Evolutionary conservation across 805 yeast genomes (phyloP).

Genomic region (Barnettozyma sucrosica): DNA sequence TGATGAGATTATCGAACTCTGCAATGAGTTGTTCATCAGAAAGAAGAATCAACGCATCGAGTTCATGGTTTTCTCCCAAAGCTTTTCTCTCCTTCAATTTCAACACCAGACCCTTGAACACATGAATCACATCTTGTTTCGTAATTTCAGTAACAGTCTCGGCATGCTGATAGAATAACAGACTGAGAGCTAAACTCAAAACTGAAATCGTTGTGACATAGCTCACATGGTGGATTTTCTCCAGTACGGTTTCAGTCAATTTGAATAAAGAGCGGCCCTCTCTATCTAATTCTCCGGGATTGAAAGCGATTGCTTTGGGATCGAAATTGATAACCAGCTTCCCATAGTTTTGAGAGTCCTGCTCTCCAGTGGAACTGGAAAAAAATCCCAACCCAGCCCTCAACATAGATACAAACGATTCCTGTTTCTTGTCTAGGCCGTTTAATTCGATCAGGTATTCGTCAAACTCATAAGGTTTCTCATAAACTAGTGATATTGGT

Average conservation of each 20-base stretch:
- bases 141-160: constrained; percentile 9
- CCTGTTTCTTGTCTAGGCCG: constrained; percentile 22
- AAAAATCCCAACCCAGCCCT: constrained; percentile 12
- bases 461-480: constrained; percentile 22
- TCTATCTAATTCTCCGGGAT: constrained; percentile 5
- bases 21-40: constrained; percentile 1
- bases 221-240: constrained; percentile 13
- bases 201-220: constrained; percentile 19
- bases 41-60: constrained; percentile 3
- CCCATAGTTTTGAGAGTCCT: constrained; percentile 13
- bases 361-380: neutral
- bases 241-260: constrained; percentile 11
- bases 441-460: constrained; percentile 21
- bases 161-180: constrained; percentile 14
- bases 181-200: constrained; percentile 12
- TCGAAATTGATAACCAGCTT: constrained; percentile 19
- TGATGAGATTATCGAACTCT: constrained; percentile 3
- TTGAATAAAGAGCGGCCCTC: constrained; percentile 2
- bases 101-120: constrained; percentile 4
- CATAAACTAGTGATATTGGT: constrained; percentile 20
- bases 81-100: neutral
- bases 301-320: constrained; percentile 5
- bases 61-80: neutral
- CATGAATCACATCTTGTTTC: constrained; percentile 5
- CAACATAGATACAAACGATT: constrained; percentile 16